Evolutionary conservation across 2,329 filamentous ascomycete species (phyloP).

Genomic region (Colletotrichum tropicicola): DNA sequence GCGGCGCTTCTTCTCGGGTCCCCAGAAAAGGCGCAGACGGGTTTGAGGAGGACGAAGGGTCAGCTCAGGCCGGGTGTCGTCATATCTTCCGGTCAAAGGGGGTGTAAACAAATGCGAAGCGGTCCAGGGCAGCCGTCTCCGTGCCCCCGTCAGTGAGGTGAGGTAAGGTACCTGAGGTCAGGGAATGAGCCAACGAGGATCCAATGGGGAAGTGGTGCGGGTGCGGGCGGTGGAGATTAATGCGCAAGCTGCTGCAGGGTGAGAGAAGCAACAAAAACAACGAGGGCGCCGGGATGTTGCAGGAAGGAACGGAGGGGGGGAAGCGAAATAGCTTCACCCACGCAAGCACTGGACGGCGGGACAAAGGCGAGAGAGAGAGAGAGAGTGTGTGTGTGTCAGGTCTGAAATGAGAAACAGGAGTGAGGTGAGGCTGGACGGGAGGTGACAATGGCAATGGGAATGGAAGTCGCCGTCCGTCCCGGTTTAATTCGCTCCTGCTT

Average conservation of each 20-base stretch:
- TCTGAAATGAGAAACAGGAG: conserved; percentile 15
- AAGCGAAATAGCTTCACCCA: background rate
- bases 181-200: background rate
- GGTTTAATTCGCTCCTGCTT: conserved; percentile 1
- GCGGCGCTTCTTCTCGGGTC: background rate
- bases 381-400: background rate
- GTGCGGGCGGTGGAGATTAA: conserved; percentile 9
- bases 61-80: conserved; percentile 27
- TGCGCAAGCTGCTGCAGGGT: background rate
- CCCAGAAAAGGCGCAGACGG: conserved; percentile 11
- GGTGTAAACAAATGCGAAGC: conserved; percentile 9
- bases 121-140: too few species aligned
- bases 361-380: background rate
- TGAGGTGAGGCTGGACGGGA: conserved; percentile 1
- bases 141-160: too few species aligned
- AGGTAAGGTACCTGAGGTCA: background rate
- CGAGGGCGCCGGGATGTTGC: background rate
- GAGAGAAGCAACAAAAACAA: conserved; percentile 1
- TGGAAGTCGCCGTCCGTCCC: conserved; percentile 19
- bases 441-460: background rate
- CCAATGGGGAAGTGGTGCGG: background rate
- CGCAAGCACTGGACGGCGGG: conserved; percentile 6
- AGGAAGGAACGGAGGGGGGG: background rate
- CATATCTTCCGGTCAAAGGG: conserved; percentile 25
- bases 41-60: conserved; percentile 4